phyloP scores from a whole-genome alignment of 768 basidiomycete species.

The Mycena latifolia region DNA sequence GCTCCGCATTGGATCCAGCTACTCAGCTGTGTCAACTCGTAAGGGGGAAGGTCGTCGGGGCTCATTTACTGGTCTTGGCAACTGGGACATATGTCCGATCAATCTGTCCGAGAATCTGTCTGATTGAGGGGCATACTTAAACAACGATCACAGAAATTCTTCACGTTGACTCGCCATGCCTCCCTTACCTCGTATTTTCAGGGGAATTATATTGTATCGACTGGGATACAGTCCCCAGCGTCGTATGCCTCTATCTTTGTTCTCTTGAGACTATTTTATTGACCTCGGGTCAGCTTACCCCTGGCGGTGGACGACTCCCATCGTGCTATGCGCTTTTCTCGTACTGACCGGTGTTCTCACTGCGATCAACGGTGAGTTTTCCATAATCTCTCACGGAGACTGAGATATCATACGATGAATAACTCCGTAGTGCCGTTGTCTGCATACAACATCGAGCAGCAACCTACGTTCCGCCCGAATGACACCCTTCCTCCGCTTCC shows the following conservation, averaged over 20 bases:
- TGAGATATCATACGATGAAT: background rate
- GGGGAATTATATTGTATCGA: background rate
- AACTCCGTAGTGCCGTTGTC: background rate
- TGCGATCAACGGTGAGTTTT: constrained; percentile 1
- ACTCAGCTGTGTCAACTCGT: no score
- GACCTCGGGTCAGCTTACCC: constrained; percentile 9
- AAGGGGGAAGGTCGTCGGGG: no score
- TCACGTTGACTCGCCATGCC: no score
- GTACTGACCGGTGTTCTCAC: background rate
- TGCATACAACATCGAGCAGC: background rate
- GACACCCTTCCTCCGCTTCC: background rate
- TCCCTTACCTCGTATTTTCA: background rate
- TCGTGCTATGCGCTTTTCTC: background rate
- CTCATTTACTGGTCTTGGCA: no score
- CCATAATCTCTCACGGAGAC: background rate
- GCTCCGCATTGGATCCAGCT: no score
- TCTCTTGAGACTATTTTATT: background rate
- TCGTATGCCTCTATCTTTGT: background rate
- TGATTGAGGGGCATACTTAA: no score
- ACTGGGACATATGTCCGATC: no score
- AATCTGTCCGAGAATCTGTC: no score
- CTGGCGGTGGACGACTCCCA: constrained; percentile 21
- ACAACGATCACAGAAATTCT: no score
- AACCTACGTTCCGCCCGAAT: background rate
- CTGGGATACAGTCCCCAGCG: constrained; percentile 12